These are phyloP conservation scores for Coemansia sp. DNA, from an alignment of 192 early-diverging fungal genomes.

Conservation along the genomic window DNA sequence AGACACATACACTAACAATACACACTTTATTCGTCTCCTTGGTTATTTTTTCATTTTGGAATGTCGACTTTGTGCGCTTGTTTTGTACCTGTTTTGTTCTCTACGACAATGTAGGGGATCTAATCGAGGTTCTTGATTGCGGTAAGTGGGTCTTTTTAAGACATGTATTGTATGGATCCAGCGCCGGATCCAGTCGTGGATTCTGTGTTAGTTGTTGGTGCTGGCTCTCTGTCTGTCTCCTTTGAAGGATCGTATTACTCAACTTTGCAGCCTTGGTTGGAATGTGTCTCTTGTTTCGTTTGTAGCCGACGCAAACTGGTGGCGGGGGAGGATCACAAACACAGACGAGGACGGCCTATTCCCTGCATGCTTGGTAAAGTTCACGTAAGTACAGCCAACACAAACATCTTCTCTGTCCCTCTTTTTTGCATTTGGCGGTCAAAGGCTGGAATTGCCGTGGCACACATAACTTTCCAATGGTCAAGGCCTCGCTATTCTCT, in stretches of 20 bases:
- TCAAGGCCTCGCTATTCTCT: no score
- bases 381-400: constrained; percentile 44
- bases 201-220: no score
- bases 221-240: background rate
- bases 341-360: constrained; percentile 50
- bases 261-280: background rate
- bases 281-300: no score
- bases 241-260: background rate
- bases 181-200: no score
- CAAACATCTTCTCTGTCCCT: background rate
- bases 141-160: constrained; percentile 21
- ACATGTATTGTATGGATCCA: no score
- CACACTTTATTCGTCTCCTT: background rate
- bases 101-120: constrained; percentile 42
- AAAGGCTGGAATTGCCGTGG: no score
- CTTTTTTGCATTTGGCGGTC: no score
- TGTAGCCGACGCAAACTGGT: constrained; percentile 56
- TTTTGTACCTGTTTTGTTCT: no score
- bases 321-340: constrained; percentile 45
- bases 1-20: no score
- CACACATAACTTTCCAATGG: no score
- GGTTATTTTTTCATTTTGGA: constrained; percentile 1
- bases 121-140: constrained; percentile 47
- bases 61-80: background rate
- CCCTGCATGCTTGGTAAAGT: constrained; percentile 53